Evolutionary conservation across 805 yeast species (phyloP).

Genomic region (Wickerhamiella parazyma): DNA sequence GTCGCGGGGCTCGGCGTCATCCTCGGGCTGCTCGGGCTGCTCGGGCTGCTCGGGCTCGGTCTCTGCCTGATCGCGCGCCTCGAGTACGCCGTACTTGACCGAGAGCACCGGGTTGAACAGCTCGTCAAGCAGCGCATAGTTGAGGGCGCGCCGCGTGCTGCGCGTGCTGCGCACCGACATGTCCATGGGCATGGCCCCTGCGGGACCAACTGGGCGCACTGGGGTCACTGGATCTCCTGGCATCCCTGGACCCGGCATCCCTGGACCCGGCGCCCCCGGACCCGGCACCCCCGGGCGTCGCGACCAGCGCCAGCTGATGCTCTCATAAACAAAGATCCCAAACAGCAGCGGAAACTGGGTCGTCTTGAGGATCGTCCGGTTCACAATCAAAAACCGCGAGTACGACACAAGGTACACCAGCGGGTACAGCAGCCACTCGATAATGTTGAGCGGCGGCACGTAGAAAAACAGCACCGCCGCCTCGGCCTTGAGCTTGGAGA

Average conservation of each 20-base stretch:
- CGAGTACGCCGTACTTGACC: conserved; percentile 2
- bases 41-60: neutral
- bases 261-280: no score
- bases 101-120: conserved; percentile 7
- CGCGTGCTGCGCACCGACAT: neutral
- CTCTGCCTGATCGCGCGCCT: neutral
- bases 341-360: conserved; percentile 29
- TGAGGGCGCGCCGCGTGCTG: neutral
- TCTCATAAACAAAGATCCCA: conserved; percentile 25
- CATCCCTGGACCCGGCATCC: no score
- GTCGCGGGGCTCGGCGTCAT: neutral
- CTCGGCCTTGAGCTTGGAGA: conserved; percentile 28
- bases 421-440: conserved; percentile 26
- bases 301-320: conserved; percentile 12
- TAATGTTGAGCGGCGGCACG: conserved; percentile 27
- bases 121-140: conserved; percentile 8
- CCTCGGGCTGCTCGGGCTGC: neutral
- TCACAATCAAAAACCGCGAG: conserved; percentile 22
- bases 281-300: no score
- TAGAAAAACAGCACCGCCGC: conserved; percentile 26
- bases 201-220: no score
- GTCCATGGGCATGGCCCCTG: conserved; percentile 4
- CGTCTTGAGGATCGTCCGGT: conserved; percentile 26
- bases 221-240: no score
- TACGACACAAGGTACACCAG: conserved; percentile 24